Base-by-base conservation (phyloP, 305 asterid species). In the Solanum aculeatissimum region DNA sequence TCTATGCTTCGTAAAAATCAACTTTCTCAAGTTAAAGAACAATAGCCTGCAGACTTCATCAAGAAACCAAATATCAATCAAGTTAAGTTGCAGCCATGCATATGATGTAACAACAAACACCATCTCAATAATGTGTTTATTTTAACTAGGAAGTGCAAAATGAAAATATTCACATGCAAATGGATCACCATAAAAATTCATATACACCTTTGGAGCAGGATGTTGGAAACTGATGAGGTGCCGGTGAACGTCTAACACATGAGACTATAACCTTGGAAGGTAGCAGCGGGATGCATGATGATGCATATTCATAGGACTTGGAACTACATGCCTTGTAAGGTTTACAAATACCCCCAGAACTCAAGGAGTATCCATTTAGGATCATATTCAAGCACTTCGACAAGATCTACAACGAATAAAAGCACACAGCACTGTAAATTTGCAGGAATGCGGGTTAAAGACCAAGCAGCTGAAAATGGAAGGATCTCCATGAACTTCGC, bases 161-260 rank as follows among this genome's bases (percentile, higher is more conserved):
- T 51, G 42, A 51, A 77, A 72, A 75, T 53, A 23, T 11, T 13
- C 62, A n/a, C 45, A 55, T n/a, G 63, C 14, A 6, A n/a, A 77
- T 77, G 38, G 15, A n/a, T 71, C 16, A 19, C 19, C 65, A 63
- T 35, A n/a, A 54, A 49, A 7, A 71, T 54, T 32, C 58, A 72
- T 57, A 40, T 86, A 84, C 60, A 89, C 91, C 91, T 84, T 81
- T 62, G 53, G 81, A 65, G 86, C 65, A 40, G 66, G 87, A 49
- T 12, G 57, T 10, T 29, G 55, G 84, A 80, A 25, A 40, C 40
- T 15, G 83, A 83, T 43, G 86, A 78, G 85, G 81, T 43, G 77
- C 83, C 25, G 71, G 55, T 57, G 87, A 85, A 83, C 62, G 77
- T 75, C 82, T 74, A 23, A 53, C 51, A 80, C 75, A 32, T 40